phyloP scores from a whole-genome alignment of 306 rosid species.

The Sindora glabra region DNA sequence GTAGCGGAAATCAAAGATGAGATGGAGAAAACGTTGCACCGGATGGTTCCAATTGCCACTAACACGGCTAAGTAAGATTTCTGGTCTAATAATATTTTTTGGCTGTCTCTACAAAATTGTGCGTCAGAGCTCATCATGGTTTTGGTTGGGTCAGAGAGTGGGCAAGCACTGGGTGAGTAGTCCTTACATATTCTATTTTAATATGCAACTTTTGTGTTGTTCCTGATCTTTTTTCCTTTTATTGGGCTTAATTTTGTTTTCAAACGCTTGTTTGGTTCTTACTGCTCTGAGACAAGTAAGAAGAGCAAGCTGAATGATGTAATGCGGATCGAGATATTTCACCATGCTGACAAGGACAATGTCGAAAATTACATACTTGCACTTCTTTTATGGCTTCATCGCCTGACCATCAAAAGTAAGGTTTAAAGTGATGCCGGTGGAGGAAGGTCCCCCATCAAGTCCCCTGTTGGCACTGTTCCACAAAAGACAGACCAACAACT shows the following conservation, averaged over 20 bases:
- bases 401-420: constrained; percentile 34
- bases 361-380: constrained; percentile 54
- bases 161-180: constrained; percentile 75
- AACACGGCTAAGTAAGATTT: constrained; percentile 79
- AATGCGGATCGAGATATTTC: constrained; percentile 60
- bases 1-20: constrained; percentile 60
- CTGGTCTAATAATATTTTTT: constrained; percentile 21
- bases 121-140: constrained; percentile 80
- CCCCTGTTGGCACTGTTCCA: constrained; percentile 1
- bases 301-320: constrained; percentile 35
- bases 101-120: constrained; percentile 23
- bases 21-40: constrained; percentile 77
- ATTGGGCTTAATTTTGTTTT: neutral
- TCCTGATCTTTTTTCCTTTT: neutral
- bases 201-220: neutral
- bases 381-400: too few species aligned
- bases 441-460: constrained; percentile 26
- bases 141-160: constrained; percentile 97
- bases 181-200: neutral
- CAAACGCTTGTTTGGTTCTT: constrained; percentile 9
- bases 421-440: constrained; percentile 14
- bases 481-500: constrained; percentile 18
- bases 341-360: constrained; percentile 66
- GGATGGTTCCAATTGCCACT: constrained; percentile 83
- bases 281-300: constrained; percentile 46